Evolutionary conservation across 106 monocot genomes (phyloP), one percentile per base, ranked within the genome.

Genomic region (Acorus gramineus): DNA sequence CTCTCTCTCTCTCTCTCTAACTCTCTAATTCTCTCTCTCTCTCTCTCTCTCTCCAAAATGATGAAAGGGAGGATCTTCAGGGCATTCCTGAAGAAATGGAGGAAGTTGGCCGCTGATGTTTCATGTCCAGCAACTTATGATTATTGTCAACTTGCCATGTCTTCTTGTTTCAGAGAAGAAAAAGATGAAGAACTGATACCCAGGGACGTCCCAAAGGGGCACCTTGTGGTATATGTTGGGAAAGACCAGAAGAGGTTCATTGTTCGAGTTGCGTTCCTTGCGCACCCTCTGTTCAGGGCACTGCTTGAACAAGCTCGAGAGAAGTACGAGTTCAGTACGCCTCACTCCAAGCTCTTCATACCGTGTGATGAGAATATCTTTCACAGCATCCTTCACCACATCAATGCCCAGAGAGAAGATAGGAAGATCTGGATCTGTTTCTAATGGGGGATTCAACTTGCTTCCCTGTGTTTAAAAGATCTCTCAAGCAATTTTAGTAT

Each of bases 181-280:
- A 28, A 28, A 28, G 28, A 28, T 0, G 28, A 28, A 28, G 28
- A 28, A 28, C 28, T 28, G 28, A 28, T 28, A 28, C 28, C 28
- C 28, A 28, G 28, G n/a, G 80, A 80, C 56, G 80, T 80, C 12
- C 80, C 80, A 46, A 71, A 53, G 52, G 76, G 75, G 9, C 71
- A 76, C 62, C 70, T 67, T 61, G 80, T 76, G 46, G 80, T 80
- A 4, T 80, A 76, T 58, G 71, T 72, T 55, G 80, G 76, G 44
- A 71, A 74, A 14, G 60, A 80, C 57, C 60, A 44, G 49, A 66
- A 52, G 14, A 73, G 80, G 55, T 76, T 71, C 52, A 62, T 76
- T 11, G 71, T 80, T 46, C 71, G 12, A 59, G 28, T 80, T 44
- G 9, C 66, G 0, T 66, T 56, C 42, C 75, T 80, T 3, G 60